Conservation (phyloP, 1,284 basidiomycete species). For the Peniophora sp. region DNA sequence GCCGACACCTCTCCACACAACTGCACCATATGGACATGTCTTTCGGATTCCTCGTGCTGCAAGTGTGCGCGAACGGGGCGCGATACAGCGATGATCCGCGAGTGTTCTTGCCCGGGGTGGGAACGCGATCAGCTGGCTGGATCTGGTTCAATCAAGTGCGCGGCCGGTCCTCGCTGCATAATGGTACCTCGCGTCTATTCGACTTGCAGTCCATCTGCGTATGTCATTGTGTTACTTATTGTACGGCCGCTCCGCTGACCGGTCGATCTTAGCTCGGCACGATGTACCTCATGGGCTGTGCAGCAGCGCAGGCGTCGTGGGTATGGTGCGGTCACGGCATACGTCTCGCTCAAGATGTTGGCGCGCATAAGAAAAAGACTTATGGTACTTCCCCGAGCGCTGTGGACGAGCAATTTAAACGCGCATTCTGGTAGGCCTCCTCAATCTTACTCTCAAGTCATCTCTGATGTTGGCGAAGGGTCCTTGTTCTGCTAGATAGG, state of each 20-base stretch:
- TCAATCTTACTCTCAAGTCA: too few relatives aligned
- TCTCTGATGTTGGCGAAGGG: too few relatives aligned
- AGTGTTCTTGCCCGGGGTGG: conserved; percentile 41
- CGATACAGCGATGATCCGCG: conserved; percentile 61
- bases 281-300: not conserved
- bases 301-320: conserved; percentile 22
- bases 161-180: not conserved
- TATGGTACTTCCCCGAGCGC: conserved; percentile 19
- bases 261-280: not conserved
- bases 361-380: conserved; percentile 27
- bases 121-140: conserved; percentile 61
- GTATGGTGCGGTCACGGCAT: conserved; percentile 42
- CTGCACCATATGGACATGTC: conserved; percentile 49
- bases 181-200: not conserved
- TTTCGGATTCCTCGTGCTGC: conserved; percentile 64
- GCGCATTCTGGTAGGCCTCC: conserved; percentile 54
- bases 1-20: conserved; percentile 43
- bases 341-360: conserved; percentile 36
- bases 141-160: conserved; percentile 61
- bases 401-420: conserved; percentile 46
- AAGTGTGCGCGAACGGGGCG: conserved; percentile 69
- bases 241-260: conserved; percentile 22
- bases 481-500: conserved; percentile 43
- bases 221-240: conserved; percentile 32
- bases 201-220: conserved; percentile 26